Evolutionary conservation across 225 moss, liverwort and hornwort genomes (phyloP), one percentile per base, ranked within the genome.

Genomic region (Straminergon stramineum): DNA sequence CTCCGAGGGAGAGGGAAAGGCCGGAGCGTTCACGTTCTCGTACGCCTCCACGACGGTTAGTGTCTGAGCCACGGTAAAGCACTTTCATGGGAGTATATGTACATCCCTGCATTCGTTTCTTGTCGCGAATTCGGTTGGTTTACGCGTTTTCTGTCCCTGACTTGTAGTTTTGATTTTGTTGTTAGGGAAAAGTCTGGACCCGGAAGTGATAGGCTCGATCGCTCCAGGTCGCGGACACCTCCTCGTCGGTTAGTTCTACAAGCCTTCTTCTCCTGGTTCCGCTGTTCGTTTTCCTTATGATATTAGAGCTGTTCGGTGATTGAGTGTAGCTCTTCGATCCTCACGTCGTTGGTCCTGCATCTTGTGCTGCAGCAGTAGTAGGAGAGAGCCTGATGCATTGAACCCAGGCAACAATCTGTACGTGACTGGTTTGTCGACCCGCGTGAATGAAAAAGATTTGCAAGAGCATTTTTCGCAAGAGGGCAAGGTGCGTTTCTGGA

Each of bases 321-420:
- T 30, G 79, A 41, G 21, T 51, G 32, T 19, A 35, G 70, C 7
- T 80, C 22, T 85, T 68, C 9, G 52, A 69, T 83, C 28, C 66
- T 89, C 6, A 75, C 41, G 75, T 56, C 24, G 39, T 65, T 64
- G 13, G 22, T 41, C 23, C 1, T 79, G 60, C 55, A 51, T 84
- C 27, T 81, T 77, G 14, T 57, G 65, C 31, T 67, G 89, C 80
- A 90, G 93, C 53, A 86, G 89, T 18, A 87, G 90, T 24, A 90
- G 90, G 89, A 96, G 98, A 86, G 95, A 95, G 86, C 97, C 97
- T 31, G 98, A 97, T 86, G 96, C 96, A 16, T 92, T 96, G 89
- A 97, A 99, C 87, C 97, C 96, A 69, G 98, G 97, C 70, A 97
- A 97, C 88, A 97, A 99, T 88, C 91, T 99, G 15, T 97, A 99